Evolutionary conservation across 768 basidiomycete species (phyloP), one percentile per base, ranked within the genome.

Genomic region (Russula olivacea): DNA sequence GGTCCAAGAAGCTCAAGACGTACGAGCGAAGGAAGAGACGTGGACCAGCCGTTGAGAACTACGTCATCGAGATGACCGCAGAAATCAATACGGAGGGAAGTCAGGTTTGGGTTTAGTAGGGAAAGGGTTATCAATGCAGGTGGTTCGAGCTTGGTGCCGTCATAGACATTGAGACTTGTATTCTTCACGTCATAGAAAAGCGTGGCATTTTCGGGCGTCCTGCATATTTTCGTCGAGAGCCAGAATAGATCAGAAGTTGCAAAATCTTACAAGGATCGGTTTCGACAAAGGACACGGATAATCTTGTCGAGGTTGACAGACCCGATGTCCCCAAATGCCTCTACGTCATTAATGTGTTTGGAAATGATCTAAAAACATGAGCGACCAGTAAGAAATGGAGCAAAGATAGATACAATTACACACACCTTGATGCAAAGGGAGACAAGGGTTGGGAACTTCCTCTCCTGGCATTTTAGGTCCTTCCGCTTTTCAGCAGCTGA

Each of bases 281-380:
- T 91, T 69, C 88, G 89, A 10, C 89, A 86, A 23, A 97, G 77
- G 4, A 91, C 86, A 72, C 87, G 91, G 15, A 89, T 82, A 52
- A 98, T 89, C 47, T 86, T 84, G 63, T 94, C 86, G 78, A 93
- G 78, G 71, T 95, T 98, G 73, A 91, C 73, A 1, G 82, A 68
- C 0, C 94, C 93, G 55, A 98, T 89, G 69, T 96, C 88, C 0
- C 96, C 96, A 17, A 95, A 75, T 0, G 88, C 86, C 66, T 93
- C 91, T 7, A 98, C 87, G 68, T 96, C 91, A 61, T 93, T 82
- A 61, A 98, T 96, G 71, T 92, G 84, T 61, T 83, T 82, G 19
- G 89, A 87, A 61, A 98, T 86, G 25, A 97, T 76, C 90, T 94
- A 60, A n/a, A 58, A 53, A 1, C n/a, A 55, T 6, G 28, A 32